Conservation (phyloP, 371 early-diverging fungal species). For the Chytridium lagenaria region DNA sequence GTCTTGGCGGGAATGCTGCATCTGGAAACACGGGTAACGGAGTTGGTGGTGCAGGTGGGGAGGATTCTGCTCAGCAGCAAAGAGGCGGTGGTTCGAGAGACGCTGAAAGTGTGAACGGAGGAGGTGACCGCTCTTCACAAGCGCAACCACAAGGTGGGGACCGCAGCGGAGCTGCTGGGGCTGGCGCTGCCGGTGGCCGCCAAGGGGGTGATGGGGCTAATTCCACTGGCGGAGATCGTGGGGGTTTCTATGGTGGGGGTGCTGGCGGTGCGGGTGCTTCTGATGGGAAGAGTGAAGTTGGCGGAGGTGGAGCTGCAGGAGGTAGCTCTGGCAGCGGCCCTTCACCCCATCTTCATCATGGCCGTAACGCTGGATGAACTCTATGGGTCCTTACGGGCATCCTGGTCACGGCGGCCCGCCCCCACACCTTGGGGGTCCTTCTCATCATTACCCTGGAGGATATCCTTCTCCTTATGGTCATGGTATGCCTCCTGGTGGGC, state of each 20-base stretch:
- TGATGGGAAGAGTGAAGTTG: not conserved
- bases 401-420: not conserved
- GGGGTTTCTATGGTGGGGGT: not conserved
- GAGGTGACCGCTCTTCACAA: too few species aligned
- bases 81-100: not conserved
- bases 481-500: not conserved
- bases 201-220: too few species aligned
- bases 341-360: not conserved
- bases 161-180: too few species aligned
- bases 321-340: not conserved
- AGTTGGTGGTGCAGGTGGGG: not conserved
- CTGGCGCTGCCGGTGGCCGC: too few species aligned
- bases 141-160: too few species aligned
- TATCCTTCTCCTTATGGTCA: constrained; percentile 2
- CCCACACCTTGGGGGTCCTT: not conserved
- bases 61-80: not conserved
- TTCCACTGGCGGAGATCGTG: not conserved
- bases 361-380: not conserved
- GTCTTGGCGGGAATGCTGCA: not conserved
- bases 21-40: not conserved
- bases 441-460: constrained; percentile 14
- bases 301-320: not conserved
- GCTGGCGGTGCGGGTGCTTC: not conserved
- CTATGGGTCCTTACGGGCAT: not conserved
- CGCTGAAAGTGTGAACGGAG: not conserved